These are phyloP conservation scores for Barbarea vulgaris DNA, from an alignment of 345 rosid species.

Conservation along the genomic window DNA sequence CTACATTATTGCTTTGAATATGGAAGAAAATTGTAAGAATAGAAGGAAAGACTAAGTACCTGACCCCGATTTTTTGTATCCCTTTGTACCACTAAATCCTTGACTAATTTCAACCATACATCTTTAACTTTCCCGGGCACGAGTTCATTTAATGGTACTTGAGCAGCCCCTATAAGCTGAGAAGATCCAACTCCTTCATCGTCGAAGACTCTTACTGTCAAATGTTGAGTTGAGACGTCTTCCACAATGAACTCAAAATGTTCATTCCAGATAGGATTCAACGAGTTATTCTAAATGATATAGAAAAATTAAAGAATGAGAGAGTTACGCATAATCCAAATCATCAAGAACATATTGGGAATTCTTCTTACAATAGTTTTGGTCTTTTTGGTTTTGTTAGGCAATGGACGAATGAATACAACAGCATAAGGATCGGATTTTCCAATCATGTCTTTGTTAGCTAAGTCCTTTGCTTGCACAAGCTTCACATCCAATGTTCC, in stretches of 20 bases:
- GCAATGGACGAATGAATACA: slow-evolving; percentile 76
- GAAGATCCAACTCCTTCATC: slow-evolving; percentile 92
- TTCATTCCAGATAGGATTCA: slow-evolving; percentile 96
- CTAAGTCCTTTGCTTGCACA: slow-evolving; percentile 80
- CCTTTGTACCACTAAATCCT: slow-evolving; percentile 82
- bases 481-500: slow-evolving; percentile 91
- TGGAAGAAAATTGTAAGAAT: background rate
- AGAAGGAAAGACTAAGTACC: slow-evolving; percentile 42
- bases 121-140: slow-evolving; percentile 89
- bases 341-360: background rate
- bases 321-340: slow-evolving; percentile 3
- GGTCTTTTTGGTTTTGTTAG: slow-evolving; percentile 69
- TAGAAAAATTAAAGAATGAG: background rate
- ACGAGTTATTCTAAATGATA: slow-evolving; percentile 58
- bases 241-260: slow-evolving; percentile 82
- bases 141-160: slow-evolving; percentile 53
- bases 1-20: background rate
- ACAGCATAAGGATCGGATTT: slow-evolving; percentile 92
- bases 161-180: slow-evolving; percentile 80
- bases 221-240: slow-evolving; percentile 74
- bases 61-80: slow-evolving; percentile 86
- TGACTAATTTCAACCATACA: slow-evolving; percentile 78
- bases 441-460: slow-evolving; percentile 85
- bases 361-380: slow-evolving; percentile 59
- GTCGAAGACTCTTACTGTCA: slow-evolving; percentile 75